Base-by-base conservation (phyloP, 1,284 basidiomycete species). In the Sporisorium scitamineum region DNA sequence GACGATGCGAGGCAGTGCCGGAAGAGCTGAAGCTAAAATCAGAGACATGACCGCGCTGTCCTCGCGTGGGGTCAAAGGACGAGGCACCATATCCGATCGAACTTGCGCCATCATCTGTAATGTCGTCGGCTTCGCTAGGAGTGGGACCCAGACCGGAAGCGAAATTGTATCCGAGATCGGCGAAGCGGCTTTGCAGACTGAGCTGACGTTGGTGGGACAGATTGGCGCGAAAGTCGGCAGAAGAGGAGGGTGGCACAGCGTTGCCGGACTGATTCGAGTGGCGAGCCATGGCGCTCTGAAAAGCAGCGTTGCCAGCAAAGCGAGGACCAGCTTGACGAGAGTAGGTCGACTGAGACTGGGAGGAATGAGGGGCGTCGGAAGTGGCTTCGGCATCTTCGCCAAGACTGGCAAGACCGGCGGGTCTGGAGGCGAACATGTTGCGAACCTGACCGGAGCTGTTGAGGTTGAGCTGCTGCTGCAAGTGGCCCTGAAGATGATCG, bases 291-390 rank as follows among this genome's bases (percentile, higher is more conserved):
- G 76, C 80, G 52, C 71, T 76, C 60, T 83, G 81, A 47, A 80
- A 82, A 31, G 80, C 80, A 18, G 78, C 80, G 50, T 79, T 83
- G 34, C 79, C 80, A 10, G 81, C 79, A 39, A 82, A 83, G 22
- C 80, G 73, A 55, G 81, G 80, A 8, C 74, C 80, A 3, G 65
- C 71, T 42, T 79, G 78, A 32, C 76, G 70, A 22, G 54, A 13
- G 42, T 54, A 67, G 18, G 52, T 47, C 27, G 66, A 54, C 31
- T 66, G 61, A 16, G 55, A 31, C 47, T 70, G 60, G 37, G 39
- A 54, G 44, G 55, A 50, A 9, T 57, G 60, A 16, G 42, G 14
- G 18, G 53, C 29, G 13, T 75, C 80, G 24, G 62, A 52, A 2
- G 61, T 42, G 11, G 48, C 47, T 41, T 77, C 81, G 22, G 65